Evolutionary conservation across 108 stramenopile genomes (phyloP), one percentile per base, ranked within the genome.

Genomic region (Pseudonitzschia delicatissima): DNA sequence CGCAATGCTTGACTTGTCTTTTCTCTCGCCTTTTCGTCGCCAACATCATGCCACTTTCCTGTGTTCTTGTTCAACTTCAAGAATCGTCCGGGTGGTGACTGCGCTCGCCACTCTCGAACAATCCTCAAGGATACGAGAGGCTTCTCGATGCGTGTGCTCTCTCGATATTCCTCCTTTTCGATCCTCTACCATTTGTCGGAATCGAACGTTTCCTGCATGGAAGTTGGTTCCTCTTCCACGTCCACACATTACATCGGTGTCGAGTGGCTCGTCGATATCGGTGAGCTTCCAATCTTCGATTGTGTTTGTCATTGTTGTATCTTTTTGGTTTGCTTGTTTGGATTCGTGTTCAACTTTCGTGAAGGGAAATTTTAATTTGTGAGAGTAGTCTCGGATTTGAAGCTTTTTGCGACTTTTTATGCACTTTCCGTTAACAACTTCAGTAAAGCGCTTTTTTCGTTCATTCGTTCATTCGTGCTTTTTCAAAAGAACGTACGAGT

Each of bases 211-310:
- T 35, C 92, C 92, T 6, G 77, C 71, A 42, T 94, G 90, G 64
- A 91, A 88, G 64, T 94, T 94, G 45, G 92, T 94, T 6, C 94
- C 89, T 62, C 83, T 81, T 12, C 92, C 92, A 25, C 92, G 69
- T 13, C 92, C 92, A 51, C 78, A 94, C 66, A 94, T 66, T 48
- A 90, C 90, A 69, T 94, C 92, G 57, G 89, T 79, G 4, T 81
- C 78, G 50, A 84, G 84, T 2, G 88, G 90, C 44, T 91, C 88
- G 48, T 74, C 58, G 48, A 93, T 89, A 21, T 76, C 64, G 0
- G 28, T 64, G 21, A 89, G 18, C 11, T 88, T 86, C 72, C 79
- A 86, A 40, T 83, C 74, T 33, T 70, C 55, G 31, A n/a, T n/a
- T n/a, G n/a, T n/a, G n/a, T n/a, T n/a, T n/a, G n/a, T n/a, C n/a